Evolutionary conservation across 352 stramenopile species (phyloP), one percentile per base, ranked within the genome.

Genomic region (Elongisporangium undulatum): DNA sequence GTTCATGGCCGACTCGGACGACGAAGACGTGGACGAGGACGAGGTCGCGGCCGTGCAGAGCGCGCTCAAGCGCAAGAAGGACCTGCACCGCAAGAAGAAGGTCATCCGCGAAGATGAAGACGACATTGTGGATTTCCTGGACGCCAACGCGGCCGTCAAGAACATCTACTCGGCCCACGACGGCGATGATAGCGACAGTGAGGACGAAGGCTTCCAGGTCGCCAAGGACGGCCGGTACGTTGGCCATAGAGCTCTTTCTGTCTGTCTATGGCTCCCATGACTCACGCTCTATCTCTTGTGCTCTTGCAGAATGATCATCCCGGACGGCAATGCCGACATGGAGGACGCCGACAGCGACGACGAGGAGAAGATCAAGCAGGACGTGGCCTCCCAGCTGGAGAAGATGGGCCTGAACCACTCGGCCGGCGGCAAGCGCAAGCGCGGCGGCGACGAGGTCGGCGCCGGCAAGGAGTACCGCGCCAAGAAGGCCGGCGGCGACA

Each of bases 401-500:
- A 78, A 83, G 53, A 95, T 95, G 85, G 87, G 84, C 2, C 77
- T 95, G 21, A 66, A 77, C 71, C 79, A 85, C 61, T 66, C 53
- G 49, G 51, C 53, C 16, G 58, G 51, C n/a, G 20, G 23, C 13
- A 84, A 82, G 59, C 71, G 77, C 54, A 92, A 91, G 73, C 80
- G 82, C 39, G 77, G 69, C 2, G 65, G 74, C 39, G 86, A 92
- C 50, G 77, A 83, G 26, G 69, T 84, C 38, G 66, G 68, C 56
- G 82, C 82, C 21, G 96, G 96, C 45, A 82, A 91, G 53, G 86
- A 97, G 53, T 99, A 98, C 77, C 94, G 95, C 34, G 86, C 87
- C 0, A 98, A 97, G 80, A 99, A 98, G 77, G 94, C 96, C 17
- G 92, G 93, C 21, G 96, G 96, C 55, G 96, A 99, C 74, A 83